Conservation (phyloP, 169 alveolate species). For the Eimeria maxima region DNA sequence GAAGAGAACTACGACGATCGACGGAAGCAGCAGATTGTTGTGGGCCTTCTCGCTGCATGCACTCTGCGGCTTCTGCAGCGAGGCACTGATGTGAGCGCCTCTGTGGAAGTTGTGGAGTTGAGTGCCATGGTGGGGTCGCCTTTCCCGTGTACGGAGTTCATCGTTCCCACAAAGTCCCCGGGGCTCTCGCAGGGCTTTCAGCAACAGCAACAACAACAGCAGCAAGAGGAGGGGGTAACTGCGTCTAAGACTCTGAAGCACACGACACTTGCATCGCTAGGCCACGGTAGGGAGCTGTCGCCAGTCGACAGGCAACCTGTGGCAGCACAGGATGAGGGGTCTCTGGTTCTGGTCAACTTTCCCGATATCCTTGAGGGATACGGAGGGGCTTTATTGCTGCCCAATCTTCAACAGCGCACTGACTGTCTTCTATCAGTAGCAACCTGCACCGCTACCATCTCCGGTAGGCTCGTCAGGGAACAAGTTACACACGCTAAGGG, state of each 20-base stretch:
- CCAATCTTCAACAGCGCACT: conserved; percentile 69
- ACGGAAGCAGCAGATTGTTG: conserved; percentile 53
- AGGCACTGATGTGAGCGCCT: conserved; percentile 36
- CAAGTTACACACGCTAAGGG: not conserved
- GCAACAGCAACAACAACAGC: conserved; percentile 13
- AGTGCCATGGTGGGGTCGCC: conserved; percentile 67
- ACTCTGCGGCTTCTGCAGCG: conserved; percentile 49
- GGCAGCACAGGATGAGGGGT: conserved; percentile 7
- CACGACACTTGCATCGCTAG: not conserved
- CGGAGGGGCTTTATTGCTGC: conserved; percentile 76
- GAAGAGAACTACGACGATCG: conserved; percentile 51
- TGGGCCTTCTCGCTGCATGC: conserved; percentile 37
- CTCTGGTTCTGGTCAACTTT: conserved; percentile 14
- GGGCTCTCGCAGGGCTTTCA: not conserved
- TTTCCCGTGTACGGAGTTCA: conserved; percentile 9
- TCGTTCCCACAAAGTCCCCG: not conserved
- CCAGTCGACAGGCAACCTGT: not conserved
- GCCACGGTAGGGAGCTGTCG: not conserved
- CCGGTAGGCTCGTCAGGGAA: not conserved
- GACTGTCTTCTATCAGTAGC: conserved; percentile 74
- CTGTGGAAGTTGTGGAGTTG: conserved; percentile 34
- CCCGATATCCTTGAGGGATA: conserved; percentile 76
- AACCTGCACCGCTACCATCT: conserved; percentile 30
- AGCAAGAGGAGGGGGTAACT: not conserved
- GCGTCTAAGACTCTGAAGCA: not conserved